phyloP scores from a whole-genome alignment of 768 basidiomycete genomes.

The Gelatoporia subvermispora region DNA sequence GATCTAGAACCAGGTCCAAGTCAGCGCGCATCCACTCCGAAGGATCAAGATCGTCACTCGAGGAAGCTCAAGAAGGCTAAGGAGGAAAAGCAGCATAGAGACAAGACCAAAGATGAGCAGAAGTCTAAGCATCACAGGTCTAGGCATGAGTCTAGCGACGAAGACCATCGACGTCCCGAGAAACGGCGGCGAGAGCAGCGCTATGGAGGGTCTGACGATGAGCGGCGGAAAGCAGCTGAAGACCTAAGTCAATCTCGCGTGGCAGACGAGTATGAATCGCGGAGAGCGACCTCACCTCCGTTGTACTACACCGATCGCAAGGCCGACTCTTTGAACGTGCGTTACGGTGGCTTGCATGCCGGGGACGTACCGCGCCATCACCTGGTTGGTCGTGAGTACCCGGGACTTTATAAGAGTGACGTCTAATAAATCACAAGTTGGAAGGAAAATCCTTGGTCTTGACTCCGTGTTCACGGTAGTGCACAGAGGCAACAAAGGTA shows the following conservation, averaged over 20 bases:
- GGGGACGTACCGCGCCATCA: constrained; percentile 66
- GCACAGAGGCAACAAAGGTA: constrained; percentile 42
- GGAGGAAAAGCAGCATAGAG: constrained; percentile 1
- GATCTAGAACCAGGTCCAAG: constrained; percentile 47
- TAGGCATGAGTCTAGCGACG: constrained; percentile 15
- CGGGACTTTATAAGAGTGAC: constrained; percentile 18
- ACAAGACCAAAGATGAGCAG: constrained; percentile 13
- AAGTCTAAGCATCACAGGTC: constrained; percentile 26
- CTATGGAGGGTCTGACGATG: constrained; percentile 21
- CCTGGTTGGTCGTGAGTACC: constrained; percentile 48
- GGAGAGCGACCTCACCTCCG: constrained; percentile 10
- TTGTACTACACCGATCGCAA: constrained; percentile 61
- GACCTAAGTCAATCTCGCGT: constrained; percentile 25
- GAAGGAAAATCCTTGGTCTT: constrained; percentile 62
- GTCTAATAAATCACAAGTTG: constrained; percentile 50
- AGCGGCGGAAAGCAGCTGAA: constrained; percentile 29
- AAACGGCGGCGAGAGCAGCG: constrained; percentile 3
- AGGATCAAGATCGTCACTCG: constrained; percentile 11
- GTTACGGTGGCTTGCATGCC: constrained; percentile 59
- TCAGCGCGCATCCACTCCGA: constrained; percentile 17
- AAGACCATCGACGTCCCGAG: constrained; percentile 18
- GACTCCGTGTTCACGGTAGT: constrained; percentile 43
- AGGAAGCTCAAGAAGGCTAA: constrained; percentile 6
- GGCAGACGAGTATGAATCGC: constrained; percentile 15
- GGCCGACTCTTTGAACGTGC: constrained; percentile 62